Percentiles rank a stretch among this genome's conserved stretches.
phyloP scores from a whole-genome alignment of 352 stramenopile species.

The Globisporangium abappressorium region DNA sequence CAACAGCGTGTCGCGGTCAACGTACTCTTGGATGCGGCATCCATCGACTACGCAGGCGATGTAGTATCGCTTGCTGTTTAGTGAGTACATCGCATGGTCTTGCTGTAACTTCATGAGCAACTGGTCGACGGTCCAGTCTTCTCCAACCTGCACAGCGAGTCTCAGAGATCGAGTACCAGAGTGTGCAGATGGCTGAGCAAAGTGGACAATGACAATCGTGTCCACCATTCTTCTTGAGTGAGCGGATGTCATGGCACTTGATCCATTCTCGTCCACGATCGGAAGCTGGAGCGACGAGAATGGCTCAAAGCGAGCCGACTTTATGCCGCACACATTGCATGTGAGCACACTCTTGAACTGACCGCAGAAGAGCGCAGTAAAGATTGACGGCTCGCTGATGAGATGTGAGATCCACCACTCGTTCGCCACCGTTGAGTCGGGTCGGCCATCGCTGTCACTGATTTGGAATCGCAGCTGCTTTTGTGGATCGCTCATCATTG shows the following conservation, averaged over 20 bases:
- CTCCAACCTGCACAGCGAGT: conserved; percentile 18
- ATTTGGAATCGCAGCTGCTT: conserved; percentile 29
- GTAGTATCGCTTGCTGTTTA: conserved; percentile 14
- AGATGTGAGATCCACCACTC: conserved; percentile 98
- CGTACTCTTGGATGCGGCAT: conserved; percentile 24
- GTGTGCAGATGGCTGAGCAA: conserved; percentile 20
- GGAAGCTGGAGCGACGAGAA: conserved; percentile 82
- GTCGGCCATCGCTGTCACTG: conserved; percentile 91
- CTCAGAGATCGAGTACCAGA: conserved; percentile 14
- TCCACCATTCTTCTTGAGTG: conserved; percentile 15
- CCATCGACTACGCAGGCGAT: conserved; percentile 26
- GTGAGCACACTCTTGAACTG: conserved; percentile 95
- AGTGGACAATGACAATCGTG: conserved; percentile 39
- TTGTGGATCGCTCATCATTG: not conserved
- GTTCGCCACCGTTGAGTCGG: conserved; percentile 91
- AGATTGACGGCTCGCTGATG: conserved; percentile 91
- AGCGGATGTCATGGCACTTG: not conserved
- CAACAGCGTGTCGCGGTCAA: conserved; percentile 34
- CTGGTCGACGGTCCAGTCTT: conserved; percentile 37
- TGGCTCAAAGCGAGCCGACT: conserved; percentile 79
- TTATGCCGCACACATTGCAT: conserved; percentile 88
- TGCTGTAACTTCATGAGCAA: conserved; percentile 34
- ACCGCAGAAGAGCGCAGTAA: conserved; percentile 95
- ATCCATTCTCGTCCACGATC: conserved; percentile 16
- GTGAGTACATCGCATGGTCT: conserved; percentile 20